Conservation (phyloP, 768 basidiomycete species). For the Psilocybe cyanescens region DNA sequence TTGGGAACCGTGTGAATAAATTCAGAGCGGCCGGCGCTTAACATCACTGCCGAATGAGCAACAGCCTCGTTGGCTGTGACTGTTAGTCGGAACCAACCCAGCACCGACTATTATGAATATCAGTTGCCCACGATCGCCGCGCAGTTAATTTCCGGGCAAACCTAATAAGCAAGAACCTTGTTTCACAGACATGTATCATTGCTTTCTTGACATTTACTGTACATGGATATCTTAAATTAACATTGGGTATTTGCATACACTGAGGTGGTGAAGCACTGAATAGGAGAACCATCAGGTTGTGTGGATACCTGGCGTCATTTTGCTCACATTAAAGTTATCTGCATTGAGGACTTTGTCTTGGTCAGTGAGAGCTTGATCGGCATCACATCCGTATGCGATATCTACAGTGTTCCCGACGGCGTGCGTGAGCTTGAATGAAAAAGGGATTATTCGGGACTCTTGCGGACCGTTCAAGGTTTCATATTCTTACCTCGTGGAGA, state of each 20-base stretch:
- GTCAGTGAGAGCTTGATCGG: constrained; percentile 43
- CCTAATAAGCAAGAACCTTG: no score
- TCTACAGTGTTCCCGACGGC: constrained; percentile 44
- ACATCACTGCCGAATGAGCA: no score
- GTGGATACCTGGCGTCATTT: neutral
- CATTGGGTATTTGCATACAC: neutral
- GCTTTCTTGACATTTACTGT: no score
- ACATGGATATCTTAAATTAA: neutral
- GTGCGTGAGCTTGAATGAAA: constrained; percentile 41
- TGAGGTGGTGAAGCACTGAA: neutral
- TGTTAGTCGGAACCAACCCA: no score
- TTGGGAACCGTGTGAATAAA: no score
- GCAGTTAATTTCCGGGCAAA: no score
- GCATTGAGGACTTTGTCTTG: constrained; percentile 40
- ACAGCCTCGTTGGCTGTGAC: no score
- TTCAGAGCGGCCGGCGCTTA: no score
- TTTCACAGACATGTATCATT: no score
- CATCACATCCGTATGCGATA: constrained; percentile 42
- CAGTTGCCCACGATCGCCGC: no score
- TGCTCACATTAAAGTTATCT: constrained; percentile 48
- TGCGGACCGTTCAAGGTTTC: neutral
- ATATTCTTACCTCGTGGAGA: constrained; percentile 42
- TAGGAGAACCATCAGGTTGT: neutral
- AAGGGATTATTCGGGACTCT: neutral
- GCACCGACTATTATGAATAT: no score